Percentiles rank a stretch among this genome's conserved stretches.
Conservation (phyloP, 805 yeast species). For the Jamesozyma gamospora region DNA sequence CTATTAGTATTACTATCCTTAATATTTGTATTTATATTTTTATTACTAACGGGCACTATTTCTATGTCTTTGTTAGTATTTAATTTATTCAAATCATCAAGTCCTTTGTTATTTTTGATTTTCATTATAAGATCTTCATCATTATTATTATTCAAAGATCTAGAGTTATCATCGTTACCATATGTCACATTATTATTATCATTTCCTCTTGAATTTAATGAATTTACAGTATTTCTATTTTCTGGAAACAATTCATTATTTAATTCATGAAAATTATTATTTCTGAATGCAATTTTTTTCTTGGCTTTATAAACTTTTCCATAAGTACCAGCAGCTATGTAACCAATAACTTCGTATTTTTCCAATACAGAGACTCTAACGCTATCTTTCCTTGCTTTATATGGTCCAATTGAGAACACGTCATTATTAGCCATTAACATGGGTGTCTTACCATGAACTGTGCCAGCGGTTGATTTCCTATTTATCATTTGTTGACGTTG, state of each 20-base stretch:
- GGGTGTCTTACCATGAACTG: conserved; percentile 31
- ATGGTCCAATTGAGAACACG: conserved; percentile 48
- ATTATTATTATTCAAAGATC: too few species aligned
- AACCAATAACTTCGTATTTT: conserved; percentile 81
- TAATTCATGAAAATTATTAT: too few species aligned
- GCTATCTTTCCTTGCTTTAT: conserved; percentile 53
- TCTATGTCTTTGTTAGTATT: neutral
- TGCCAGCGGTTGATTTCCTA: conserved; percentile 5
- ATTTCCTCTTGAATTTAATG: neutral
- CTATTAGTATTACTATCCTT: neutral
- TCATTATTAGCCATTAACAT: conserved; percentile 45
- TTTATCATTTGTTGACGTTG: conserved; percentile 6
- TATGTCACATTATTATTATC: too few species aligned
- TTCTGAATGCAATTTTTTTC: conserved; percentile 7
- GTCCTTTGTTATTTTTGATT: neutral
- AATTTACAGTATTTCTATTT: neutral
- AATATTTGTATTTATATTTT: neutral
- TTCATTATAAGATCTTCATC: neutral
- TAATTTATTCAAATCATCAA: neutral
- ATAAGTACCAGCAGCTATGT: conserved; percentile 97
- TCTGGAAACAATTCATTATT: neutral
- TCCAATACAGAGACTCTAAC: conserved; percentile 66
- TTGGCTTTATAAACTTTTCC: conserved; percentile 94
- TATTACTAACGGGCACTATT: neutral
- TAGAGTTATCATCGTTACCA: too few species aligned